Percentiles rank a stretch among this genome's conserved stretches.
Conservation (phyloP, 169 alveolate species). For the Eimeria sp. region DNA sequence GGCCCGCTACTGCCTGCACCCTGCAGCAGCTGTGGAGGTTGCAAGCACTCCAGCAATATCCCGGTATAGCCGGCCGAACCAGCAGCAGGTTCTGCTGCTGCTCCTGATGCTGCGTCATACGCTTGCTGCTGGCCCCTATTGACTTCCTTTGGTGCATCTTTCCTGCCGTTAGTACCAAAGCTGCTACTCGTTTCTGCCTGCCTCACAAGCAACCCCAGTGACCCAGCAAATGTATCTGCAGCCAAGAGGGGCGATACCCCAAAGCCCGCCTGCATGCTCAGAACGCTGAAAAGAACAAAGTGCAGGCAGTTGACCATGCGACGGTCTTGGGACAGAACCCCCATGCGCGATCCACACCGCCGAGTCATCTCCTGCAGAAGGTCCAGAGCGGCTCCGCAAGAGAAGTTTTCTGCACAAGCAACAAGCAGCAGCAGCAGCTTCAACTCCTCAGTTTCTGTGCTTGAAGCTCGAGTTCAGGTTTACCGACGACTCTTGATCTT, state of each 20-base stretch:
- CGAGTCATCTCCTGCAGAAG: slow-evolving; percentile 10
- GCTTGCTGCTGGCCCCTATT: not conserved
- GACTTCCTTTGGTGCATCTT: not conserved
- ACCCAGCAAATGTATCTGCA: slow-evolving; percentile 10
- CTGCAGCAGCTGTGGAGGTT: not conserved
- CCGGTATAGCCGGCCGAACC: not conserved
- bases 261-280: not conserved
- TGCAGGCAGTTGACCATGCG: slow-evolving; percentile 23
- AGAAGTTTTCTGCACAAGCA: not conserved
- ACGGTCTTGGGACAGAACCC: not conserved
- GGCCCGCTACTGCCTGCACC: not conserved
- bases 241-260: slow-evolving; percentile 11
- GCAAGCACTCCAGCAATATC: not conserved
- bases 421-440: not conserved
- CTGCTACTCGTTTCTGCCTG: not conserved
- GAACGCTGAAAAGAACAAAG: slow-evolving; percentile 2
- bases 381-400: slow-evolving; percentile 17
- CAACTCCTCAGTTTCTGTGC: not conserved
- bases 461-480: not conserved
- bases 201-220: not conserved
- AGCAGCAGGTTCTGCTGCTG: not conserved
- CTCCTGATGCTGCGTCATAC: not conserved
- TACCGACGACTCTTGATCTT: not conserved
- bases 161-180: not conserved
- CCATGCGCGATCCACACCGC: not conserved